These are phyloP conservation scores for Phytophthora ramorum DNA, from an alignment of 352 stramenopile species.

Conservation along the genomic window DNA sequence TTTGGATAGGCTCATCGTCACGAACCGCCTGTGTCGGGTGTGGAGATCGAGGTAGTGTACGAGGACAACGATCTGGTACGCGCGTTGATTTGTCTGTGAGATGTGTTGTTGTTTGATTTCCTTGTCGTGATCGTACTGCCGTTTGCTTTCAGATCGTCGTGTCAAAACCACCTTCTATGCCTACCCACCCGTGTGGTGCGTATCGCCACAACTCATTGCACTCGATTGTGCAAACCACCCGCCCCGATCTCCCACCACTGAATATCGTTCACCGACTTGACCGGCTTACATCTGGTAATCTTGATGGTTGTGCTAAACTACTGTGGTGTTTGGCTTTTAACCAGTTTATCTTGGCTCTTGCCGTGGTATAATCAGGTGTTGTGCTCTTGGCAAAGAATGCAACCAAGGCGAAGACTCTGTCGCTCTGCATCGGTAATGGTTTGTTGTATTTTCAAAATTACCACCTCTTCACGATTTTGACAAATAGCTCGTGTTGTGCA, in stretches of 20 bases:
- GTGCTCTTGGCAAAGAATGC: conserved; percentile 86
- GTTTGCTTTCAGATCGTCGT: conserved; percentile 70
- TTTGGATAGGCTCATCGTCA: conserved; percentile 92
- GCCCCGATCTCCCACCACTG: conserved; percentile 74
- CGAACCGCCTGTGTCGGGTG: conserved; percentile 93
- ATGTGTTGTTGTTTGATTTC: not conserved
- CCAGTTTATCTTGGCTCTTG: not conserved
- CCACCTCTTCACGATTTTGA: not conserved
- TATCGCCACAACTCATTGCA: conserved; percentile 96
- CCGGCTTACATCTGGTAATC: conserved; percentile 93
- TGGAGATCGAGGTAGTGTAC: conserved; percentile 81
- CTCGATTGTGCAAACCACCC: conserved; percentile 73
- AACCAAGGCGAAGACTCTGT: conserved; percentile 75
- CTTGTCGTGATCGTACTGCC: not conserved
- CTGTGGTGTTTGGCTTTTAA: not conserved
- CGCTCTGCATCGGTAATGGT: conserved; percentile 71
- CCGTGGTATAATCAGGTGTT: conserved; percentile 46
- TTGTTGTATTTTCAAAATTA: not conserved
- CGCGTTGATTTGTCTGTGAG: not conserved
- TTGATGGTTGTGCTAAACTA: not conserved
- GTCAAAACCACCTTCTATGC: conserved; percentile 92
- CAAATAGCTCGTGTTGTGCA: not conserved
- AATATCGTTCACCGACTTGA: conserved; percentile 96
- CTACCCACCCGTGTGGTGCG: conserved; percentile 95
- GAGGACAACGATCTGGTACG: conserved; percentile 81